phyloP scores from a whole-genome alignment of 345 rosid species.

The Rhodomyrtus tomentosa region DNA sequence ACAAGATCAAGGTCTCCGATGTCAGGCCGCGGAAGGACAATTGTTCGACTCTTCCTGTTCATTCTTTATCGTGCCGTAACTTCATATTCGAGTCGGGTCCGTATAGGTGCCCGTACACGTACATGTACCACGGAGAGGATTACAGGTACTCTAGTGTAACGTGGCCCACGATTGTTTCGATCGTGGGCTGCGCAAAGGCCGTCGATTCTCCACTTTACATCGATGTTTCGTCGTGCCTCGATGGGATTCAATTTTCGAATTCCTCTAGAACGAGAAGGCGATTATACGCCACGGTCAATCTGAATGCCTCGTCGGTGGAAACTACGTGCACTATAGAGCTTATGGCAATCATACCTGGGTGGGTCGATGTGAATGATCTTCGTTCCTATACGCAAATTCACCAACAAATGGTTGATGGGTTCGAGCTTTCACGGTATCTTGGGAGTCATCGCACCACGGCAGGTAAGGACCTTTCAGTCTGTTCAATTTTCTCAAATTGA shows the following conservation, averaged over 20 bases:
- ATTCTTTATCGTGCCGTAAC: too few relatives aligned
- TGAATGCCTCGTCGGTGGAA: not conserved
- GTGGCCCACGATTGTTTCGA: too few relatives aligned
- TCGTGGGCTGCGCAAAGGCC: not conserved
- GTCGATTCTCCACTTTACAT: not conserved
- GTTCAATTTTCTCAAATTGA: not conserved
- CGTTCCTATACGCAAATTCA: not conserved
- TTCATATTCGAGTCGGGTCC: too few relatives aligned
- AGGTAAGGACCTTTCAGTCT: not conserved
- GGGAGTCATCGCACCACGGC: accelerated
- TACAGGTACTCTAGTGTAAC: too few relatives aligned
- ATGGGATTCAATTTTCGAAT: not conserved
- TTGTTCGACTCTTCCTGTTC: too few relatives aligned
- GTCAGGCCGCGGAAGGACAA: too few relatives aligned
- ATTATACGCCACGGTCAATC: not conserved
- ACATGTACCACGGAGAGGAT: too few relatives aligned
- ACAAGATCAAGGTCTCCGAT: too few relatives aligned
- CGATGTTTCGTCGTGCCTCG: accelerated
- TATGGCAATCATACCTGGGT: not conserved
- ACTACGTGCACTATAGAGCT: not conserved
- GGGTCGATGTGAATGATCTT: not conserved
- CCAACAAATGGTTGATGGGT: not conserved
- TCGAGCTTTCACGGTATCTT: not conserved
- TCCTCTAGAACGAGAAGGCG: not conserved
- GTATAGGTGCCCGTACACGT: too few relatives aligned